phyloP scores from a whole-genome alignment of 306 rosid genomes.

The Lathyrus aphaca region DNA sequence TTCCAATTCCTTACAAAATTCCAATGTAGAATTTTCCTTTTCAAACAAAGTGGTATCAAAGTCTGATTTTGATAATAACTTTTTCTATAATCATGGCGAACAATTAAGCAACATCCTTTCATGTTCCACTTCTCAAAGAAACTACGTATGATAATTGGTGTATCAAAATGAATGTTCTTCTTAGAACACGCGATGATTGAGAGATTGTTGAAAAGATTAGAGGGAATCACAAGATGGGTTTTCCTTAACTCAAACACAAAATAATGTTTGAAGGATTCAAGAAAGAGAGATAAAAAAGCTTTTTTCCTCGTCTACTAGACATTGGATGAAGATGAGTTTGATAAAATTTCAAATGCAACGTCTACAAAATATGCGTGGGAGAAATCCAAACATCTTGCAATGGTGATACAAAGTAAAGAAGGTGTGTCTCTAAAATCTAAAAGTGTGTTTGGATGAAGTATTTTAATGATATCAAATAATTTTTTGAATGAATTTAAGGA shows the following conservation, averaged over 20 bases:
- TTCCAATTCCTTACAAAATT: background rate
- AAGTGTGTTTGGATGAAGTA: too few relatives aligned
- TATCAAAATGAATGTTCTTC: background rate
- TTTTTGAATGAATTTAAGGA: too few relatives aligned
- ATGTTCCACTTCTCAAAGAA: background rate
- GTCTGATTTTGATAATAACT: background rate
- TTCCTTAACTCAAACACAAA: too few relatives aligned
- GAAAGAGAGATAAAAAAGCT: background rate
- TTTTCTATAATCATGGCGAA: background rate
- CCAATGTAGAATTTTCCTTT: background rate
- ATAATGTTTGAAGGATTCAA: background rate
- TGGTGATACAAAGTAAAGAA: background rate
- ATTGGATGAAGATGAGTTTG: background rate
- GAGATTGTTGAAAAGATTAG: too few relatives aligned
- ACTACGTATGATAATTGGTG: background rate
- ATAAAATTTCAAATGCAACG: background rate
- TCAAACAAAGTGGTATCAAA: background rate
- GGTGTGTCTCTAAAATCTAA: background rate
- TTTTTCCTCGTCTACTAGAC: background rate
- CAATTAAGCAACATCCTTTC: background rate
- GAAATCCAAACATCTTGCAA: background rate
- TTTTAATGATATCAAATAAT: too few relatives aligned
- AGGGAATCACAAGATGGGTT: too few relatives aligned
- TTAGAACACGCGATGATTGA: background rate
- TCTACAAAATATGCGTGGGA: background rate